Conservation (phyloP, 192 early-diverging fungal species). For the Umbelopsis ramanniana region DNA sequence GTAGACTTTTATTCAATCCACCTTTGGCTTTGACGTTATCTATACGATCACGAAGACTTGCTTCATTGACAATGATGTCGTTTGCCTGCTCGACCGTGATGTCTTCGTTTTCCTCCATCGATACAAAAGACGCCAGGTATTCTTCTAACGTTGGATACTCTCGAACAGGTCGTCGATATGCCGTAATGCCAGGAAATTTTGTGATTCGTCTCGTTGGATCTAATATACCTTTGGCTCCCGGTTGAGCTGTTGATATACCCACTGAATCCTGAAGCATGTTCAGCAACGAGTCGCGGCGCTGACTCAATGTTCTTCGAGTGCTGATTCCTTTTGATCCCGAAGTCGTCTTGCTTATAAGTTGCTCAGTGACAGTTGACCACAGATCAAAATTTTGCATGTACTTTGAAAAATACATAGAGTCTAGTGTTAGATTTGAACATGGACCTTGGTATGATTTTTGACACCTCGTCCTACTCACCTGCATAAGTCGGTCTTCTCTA, state of each 20-base stretch:
- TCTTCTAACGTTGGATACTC: conserved; percentile 46
- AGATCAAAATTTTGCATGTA: conserved; percentile 45
- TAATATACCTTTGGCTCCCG: conserved; percentile 18
- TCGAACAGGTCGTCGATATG: conserved; percentile 28
- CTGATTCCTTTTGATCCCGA: conserved; percentile 45
- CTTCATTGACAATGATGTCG: conserved; percentile 41
- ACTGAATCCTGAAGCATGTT: conserved; percentile 51
- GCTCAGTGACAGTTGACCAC: conserved; percentile 54
- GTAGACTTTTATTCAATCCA: conserved; percentile 44
- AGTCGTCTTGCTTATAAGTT: conserved; percentile 45
- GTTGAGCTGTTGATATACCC: conserved; percentile 19
- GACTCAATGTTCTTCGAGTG: conserved; percentile 45
- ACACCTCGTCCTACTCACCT: conserved; percentile 39
- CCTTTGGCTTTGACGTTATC: conserved; percentile 48
- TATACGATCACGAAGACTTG: conserved; percentile 48
- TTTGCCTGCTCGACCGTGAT: conserved; percentile 52
- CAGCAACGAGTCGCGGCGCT: conserved; percentile 50
- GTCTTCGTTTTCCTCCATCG: conserved; percentile 64
- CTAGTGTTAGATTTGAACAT: not conserved
- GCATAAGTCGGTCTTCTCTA: conserved; percentile 58
- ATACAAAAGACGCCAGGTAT: conserved; percentile 60
- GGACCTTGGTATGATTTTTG: not conserved
- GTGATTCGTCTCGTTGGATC: conserved; percentile 10
- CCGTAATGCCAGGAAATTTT: conserved; percentile 7
- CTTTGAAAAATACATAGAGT: conserved; percentile 17